phyloP scores from a whole-genome alignment of 371 early-diverging fungal genomes.

The Haplosporangium sp. region DNA sequence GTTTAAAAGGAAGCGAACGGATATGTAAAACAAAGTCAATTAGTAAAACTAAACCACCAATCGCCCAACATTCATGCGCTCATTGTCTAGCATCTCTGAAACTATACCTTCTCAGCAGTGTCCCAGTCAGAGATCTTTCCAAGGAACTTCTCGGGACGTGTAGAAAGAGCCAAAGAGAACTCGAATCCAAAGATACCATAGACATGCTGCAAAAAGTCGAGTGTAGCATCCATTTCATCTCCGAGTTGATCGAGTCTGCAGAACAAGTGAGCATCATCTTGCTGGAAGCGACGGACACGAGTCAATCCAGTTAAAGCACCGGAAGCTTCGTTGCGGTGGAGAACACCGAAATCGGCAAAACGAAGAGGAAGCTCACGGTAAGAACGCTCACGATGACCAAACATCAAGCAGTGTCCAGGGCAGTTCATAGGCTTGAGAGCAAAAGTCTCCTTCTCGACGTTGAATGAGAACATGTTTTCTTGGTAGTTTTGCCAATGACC shows the following conservation, averaged over 20 bases:
- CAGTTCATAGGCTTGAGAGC: slow-evolving; percentile 99
- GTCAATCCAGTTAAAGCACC: slow-evolving; percentile 98
- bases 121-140: slow-evolving; percentile 96
- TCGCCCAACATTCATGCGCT: neutral
- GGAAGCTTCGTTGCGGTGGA: slow-evolving; percentile 98
- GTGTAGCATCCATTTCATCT: slow-evolving; percentile 82
- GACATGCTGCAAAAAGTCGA: slow-evolving; percentile 91
- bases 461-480: slow-evolving; percentile 98
- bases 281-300: slow-evolving; percentile 99
- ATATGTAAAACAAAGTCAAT: neutral
- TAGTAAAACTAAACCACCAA: neutral
- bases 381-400: slow-evolving; percentile 91
- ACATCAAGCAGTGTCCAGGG: slow-evolving; percentile 99
- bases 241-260: slow-evolving; percentile 88
- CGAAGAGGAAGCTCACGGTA: slow-evolving; percentile 98
- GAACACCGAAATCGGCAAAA: slow-evolving; percentile 99
- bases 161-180: slow-evolving; percentile 92
- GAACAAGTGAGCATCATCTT: slow-evolving; percentile 99
- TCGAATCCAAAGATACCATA: slow-evolving; percentile 90
- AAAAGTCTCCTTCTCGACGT: slow-evolving; percentile 90
- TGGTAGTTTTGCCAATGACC: slow-evolving; percentile 99
- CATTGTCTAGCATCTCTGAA: neutral
- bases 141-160: slow-evolving; percentile 94
- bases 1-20: neutral
- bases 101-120: slow-evolving; percentile 82